Base-by-base conservation (phyloP, 2,329 filamentous ascomycete genomes). In the Botrytis sinoallii region DNA sequence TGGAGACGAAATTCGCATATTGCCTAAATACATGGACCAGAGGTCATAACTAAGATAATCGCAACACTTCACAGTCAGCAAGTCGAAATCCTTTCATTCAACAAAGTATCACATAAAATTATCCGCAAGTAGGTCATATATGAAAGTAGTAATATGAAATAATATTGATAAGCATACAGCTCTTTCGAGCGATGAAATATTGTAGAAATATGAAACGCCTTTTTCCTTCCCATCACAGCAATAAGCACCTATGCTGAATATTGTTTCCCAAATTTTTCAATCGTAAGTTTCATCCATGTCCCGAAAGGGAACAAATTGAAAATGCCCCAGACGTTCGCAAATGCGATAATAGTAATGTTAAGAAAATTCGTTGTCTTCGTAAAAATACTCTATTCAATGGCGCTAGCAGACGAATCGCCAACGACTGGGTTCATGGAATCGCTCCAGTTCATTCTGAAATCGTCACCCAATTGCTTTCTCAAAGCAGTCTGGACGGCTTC, bases 391-490 rank as follows among this genome's bases (percentile, higher is more conserved):
- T 87, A 88, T 82, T 88, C 87, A 75, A 89, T 86, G 64, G 88
- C 88, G 48, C 86, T 88, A 75, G 84, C 82, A 71, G 84, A 84
- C 73, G 85, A 83, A 42, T 85, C 85, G 78, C 88, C 85, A 25
- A 87, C 85, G 60, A 92, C 86, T 52, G 91, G 91, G 85, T 93
- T 93, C 77, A 93, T 88, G 78, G 86, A 86, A 82, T 91, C 90
- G 79, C 91, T 89, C 83, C 92, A 94, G 83, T 89, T 87, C 82
- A 92, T 90, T 85, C 89, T 88, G 85, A 94, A 94, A 77, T 93
- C 91, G 60, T 89, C 80, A n/a, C 92, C 91, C 10, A 94, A 83
- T 84, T 94, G 86, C 84, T 92, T 92, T 79, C 85, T 85, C 76
- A 93, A 84, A 8, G 91, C 91, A 2, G 89, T 85, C 83, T 89